phyloP scores from a whole-genome alignment of 2,329 filamentous ascomycete genomes.

The Fusarium napiforme region DNA sequence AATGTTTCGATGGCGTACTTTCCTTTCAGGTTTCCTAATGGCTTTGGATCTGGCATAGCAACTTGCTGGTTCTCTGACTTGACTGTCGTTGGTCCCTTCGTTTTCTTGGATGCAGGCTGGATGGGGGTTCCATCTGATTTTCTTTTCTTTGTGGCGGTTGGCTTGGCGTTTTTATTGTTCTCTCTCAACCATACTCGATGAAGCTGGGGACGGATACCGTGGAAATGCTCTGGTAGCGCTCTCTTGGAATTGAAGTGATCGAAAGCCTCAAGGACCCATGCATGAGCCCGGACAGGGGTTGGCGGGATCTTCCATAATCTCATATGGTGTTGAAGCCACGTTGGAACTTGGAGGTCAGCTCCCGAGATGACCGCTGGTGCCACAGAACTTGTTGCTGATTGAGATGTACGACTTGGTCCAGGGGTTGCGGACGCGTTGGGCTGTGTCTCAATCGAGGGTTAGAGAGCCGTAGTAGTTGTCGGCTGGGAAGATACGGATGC shows the following conservation, averaged over 20 bases:
- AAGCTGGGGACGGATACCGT: not conserved
- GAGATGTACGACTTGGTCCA: not conserved
- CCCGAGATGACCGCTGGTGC: not conserved
- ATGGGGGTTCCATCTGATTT: rapidly evolving
- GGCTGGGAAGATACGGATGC: not conserved
- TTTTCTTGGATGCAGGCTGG: not conserved
- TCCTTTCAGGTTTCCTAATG: not conserved
- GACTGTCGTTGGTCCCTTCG: not conserved
- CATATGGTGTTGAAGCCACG: not conserved
- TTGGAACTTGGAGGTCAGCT: not conserved
- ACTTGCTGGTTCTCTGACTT: not conserved
- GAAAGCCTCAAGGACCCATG: not conserved
- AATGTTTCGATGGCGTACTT: not conserved
- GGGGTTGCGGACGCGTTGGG: not conserved
- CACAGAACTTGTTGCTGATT: not conserved
- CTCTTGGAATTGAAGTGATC: not conserved
- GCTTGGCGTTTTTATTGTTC: no score
- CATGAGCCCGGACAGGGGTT: not conserved
- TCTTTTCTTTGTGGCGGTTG: rapidly evolving
- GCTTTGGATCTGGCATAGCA: not conserved
- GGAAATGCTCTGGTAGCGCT: not conserved
- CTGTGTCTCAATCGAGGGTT: not conserved
- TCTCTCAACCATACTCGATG: not conserved
- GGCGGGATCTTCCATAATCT: not conserved
- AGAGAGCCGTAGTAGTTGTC: no score